Conservation (phyloP, 441 rosid species). For the Capsella rubella region DNA sequence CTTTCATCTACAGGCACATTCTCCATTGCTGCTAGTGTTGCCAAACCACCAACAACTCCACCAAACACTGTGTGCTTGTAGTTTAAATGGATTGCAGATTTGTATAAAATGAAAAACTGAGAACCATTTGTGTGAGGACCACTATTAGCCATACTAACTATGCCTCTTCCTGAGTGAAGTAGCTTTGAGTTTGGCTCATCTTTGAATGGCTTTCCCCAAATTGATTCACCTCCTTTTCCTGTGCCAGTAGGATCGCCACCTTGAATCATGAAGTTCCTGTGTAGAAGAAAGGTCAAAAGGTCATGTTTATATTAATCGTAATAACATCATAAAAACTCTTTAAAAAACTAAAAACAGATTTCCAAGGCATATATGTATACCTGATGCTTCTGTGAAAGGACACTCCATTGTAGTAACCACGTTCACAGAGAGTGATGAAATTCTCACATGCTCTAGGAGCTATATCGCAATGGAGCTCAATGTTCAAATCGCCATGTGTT, state of each 20-base stretch:
- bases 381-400: constrained; percentile 82
- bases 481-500: constrained; percentile 92
- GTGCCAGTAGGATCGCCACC: constrained; percentile 99
- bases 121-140: constrained; percentile 98
- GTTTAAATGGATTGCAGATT: constrained; percentile 93
- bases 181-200: constrained; percentile 91
- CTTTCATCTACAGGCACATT: constrained; percentile 81
- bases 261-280: constrained; percentile 97
- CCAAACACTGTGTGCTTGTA: constrained; percentile 95
- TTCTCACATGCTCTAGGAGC: constrained; percentile 95
- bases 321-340: neutral
- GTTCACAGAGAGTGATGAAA: constrained; percentile 87
- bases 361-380: constrained; percentile 47
- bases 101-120: constrained; percentile 94
- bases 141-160: constrained; percentile 98
- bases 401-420: constrained; percentile 86
- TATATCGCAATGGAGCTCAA: constrained; percentile 93
- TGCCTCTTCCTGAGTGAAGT: constrained; percentile 91
- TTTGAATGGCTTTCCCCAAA: constrained; percentile 96
- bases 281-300: constrained; percentile 3
- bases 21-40: constrained; percentile 86
- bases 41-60: constrained; percentile 88
- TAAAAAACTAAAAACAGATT: neutral
- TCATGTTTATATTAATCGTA: neutral
- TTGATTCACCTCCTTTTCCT: constrained; percentile 91